Base-by-base conservation (phyloP, 257 asterid genomes). In the Osmanthus fragrans region DNA sequence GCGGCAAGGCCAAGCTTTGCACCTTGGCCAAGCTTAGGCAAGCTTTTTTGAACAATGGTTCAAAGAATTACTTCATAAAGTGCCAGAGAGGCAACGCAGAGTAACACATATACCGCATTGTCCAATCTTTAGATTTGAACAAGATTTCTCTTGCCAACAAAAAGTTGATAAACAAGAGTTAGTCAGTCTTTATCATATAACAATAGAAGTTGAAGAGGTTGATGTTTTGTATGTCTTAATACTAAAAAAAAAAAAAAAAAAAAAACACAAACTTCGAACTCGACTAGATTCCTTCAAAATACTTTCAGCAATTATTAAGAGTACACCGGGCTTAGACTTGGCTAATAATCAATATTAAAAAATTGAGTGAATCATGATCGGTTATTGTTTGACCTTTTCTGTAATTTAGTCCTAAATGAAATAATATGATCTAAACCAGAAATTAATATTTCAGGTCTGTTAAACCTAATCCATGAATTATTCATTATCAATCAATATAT, bases 31-130 rank as follows among this genome's bases (percentile, higher is more conserved):
- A 11, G 51, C 51, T 42, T 42, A 3, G 3, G 18, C 4, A 13
- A 42, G 18, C 18, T 42, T 42, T 42, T 42, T 42, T 42, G 51
- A 42, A 42, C 18, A 42, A 42, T 3, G 4, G 16, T 42, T 47
- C 2, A 25, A 25, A 49, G n/a, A 34, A 70, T 80, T 69, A 70
- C 58, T n/a, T 45, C 16, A 39, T 69, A 68, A 45, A 73, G 74
- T 73, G 60, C 34, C 70, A 42, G 73, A 66, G 69, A 67, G 9
- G 71, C 32, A 82, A 51, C 66, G 74, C 76, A 76, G 3, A 29
- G 9, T 29, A 54, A 70, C 64, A 70, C 64, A 71, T 23, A 72
- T 58, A 64, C 45, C 39, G 69, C 34, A 9, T 25, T 16, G 49
- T 40, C 12, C 4, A 10, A 40, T 16, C 69, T 23, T 11, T 27